These are phyloP conservation scores for Coemansia sp. DNA, from an alignment of 192 early-diverging fungal genomes.

Conservation along the genomic window DNA sequence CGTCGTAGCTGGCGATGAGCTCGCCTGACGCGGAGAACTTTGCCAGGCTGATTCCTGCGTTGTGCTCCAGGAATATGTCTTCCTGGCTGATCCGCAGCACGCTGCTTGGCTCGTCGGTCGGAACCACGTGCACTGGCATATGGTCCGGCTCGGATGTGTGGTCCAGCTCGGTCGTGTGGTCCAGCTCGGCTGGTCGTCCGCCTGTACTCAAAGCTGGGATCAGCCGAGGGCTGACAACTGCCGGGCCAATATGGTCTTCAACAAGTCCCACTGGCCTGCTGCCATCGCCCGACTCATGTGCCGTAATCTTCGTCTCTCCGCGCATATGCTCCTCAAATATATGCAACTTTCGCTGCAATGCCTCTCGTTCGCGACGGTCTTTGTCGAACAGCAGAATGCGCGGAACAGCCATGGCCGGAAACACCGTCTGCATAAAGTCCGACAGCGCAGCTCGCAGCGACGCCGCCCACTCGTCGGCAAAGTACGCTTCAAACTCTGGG, in stretches of 20 bases:
- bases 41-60: conserved; percentile 44
- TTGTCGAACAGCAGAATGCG: conserved; percentile 54
- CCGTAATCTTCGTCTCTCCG: conserved; percentile 45
- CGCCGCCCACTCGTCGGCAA: conserved; percentile 42
- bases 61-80: conserved; percentile 55
- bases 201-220: neutral
- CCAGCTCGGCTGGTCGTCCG: too few species aligned
- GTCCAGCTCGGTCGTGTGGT: too few species aligned
- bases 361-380: conserved; percentile 38
- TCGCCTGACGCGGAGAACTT: conserved; percentile 44
- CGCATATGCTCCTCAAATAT: conserved; percentile 32
- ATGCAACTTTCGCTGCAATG: conserved; percentile 25
- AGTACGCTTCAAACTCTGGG: conserved; percentile 51
- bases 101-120: conserved; percentile 26
- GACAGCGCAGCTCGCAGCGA: conserved; percentile 37
- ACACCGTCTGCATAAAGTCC: conserved; percentile 53
- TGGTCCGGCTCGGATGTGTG: neutral
- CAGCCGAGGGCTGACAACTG: neutral
- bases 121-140: conserved; percentile 10
- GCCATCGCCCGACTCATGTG: conserved; percentile 7
- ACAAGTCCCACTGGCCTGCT: conserved; percentile 25
- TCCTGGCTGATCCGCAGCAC: conserved; percentile 51
- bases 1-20: conserved; percentile 55
- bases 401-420: conserved; percentile 51
- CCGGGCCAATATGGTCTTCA: conserved; percentile 45